These are phyloP conservation scores for Alternaria postmessia DNA, from an alignment of 2,329 filamentous ascomycete species.

Conservation along the genomic window DNA sequence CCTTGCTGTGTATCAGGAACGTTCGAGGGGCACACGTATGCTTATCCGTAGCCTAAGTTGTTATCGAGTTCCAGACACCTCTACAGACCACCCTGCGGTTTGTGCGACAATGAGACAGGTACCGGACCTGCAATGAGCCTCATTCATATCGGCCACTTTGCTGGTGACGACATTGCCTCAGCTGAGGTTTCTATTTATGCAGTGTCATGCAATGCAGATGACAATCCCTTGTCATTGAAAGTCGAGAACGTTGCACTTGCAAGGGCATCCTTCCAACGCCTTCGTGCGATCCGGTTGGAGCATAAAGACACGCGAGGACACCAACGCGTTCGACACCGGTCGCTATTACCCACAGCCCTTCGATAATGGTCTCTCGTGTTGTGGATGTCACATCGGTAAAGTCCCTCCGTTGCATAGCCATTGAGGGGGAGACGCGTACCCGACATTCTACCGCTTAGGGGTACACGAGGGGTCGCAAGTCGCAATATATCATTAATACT, in stretches of 20 bases:
- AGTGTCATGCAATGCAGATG: conserved; percentile 29
- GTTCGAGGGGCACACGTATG: conserved; percentile 6
- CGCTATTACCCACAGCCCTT: neutral
- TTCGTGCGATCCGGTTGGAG: conserved; percentile 25
- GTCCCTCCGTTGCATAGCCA: conserved; percentile 24
- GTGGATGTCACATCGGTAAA: conserved; percentile 18
- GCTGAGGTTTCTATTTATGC: conserved; percentile 17
- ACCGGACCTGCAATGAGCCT: conserved; percentile 17
- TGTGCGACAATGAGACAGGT: conserved; percentile 24
- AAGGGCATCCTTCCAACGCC: conserved; percentile 21
- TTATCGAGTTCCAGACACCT: conserved; percentile 11
- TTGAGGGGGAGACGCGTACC: conserved; percentile 42
- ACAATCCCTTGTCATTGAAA: conserved; percentile 15
- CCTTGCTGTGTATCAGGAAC: conserved; percentile 26
- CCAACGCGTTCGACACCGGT: conserved; percentile 16
- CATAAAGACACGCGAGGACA: conserved; percentile 22
- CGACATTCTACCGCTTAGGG: conserved; percentile 8
- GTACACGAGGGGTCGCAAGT: neutral
- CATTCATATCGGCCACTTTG: conserved; percentile 13
- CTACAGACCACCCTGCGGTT: conserved; percentile 14
- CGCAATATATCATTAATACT: neutral
- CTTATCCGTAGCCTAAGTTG: neutral
- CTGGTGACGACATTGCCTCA: conserved; percentile 29
- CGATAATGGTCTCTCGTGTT: conserved; percentile 7
- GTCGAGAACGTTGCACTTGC: conserved; percentile 26